These are phyloP conservation scores for Euphrasia confusa DNA, from an alignment of 257 asterid genomes.

Conservation along the genomic window DNA sequence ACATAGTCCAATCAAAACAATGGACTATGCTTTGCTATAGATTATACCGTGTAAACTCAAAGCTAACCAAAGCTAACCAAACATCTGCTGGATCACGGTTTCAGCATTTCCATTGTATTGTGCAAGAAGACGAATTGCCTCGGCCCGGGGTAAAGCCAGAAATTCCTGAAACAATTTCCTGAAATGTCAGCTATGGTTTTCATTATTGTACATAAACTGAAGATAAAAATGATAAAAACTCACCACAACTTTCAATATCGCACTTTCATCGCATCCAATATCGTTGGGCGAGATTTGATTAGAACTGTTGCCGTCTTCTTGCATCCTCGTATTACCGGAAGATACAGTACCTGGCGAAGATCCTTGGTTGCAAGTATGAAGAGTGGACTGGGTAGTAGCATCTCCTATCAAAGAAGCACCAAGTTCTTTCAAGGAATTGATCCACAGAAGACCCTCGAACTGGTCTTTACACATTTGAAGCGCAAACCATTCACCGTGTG, in stretches of 20 bases:
- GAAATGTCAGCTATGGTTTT: neutral
- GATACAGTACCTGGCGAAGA: slow-evolving; percentile 70
- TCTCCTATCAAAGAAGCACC: slow-evolving; percentile 53
- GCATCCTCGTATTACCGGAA: slow-evolving; percentile 49
- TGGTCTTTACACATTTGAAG: slow-evolving; percentile 96
- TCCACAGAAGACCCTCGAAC: slow-evolving; percentile 77
- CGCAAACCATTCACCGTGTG: slow-evolving; percentile 93
- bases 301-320: slow-evolving; percentile 73
- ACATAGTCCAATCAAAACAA: slow-evolving; percentile 24
- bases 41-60: neutral
- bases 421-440: slow-evolving; percentile 64
- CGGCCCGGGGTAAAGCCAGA: slow-evolving; percentile 94
- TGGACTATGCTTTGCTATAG: slow-evolving; percentile 20
- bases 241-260: slow-evolving; percentile 95
- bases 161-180: slow-evolving; percentile 62
- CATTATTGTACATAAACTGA: neutral
- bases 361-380: slow-evolving; percentile 60
- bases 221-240: slow-evolving; percentile 27
- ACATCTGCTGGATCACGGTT: slow-evolving; percentile 88
- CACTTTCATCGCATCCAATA: slow-evolving; percentile 74
- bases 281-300: slow-evolving; percentile 61
- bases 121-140: slow-evolving; percentile 91
- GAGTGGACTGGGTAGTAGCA: slow-evolving; percentile 46
- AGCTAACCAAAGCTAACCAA: slow-evolving; percentile 46
- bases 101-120: slow-evolving; percentile 93